Base-by-base conservation (phyloP, 2,329 filamentous ascomycete genomes). In the Plectosphaerella sp. region DNA sequence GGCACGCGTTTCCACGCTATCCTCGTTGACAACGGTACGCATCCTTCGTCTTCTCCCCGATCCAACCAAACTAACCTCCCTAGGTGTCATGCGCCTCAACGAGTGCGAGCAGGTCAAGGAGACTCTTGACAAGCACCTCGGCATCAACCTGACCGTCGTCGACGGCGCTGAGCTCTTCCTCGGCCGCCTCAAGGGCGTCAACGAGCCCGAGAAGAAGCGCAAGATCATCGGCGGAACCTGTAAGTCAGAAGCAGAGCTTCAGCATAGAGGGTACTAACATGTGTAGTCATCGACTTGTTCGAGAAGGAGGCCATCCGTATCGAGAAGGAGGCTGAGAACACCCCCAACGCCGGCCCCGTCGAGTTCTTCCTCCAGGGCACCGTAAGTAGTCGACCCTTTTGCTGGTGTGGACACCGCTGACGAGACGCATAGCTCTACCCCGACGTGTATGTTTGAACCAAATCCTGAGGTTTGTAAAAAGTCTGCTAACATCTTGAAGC, bases 281-380 rank as follows among this genome's bases (percentile, higher is more conserved):
- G 15, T 14, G 50, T 33, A 57, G 54, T 64, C 33, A 77, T 78
- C 57, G 79, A 77, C 60, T 73, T 96, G 25, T 97, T 96, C 70
- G 87, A 96, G 68, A 76, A 85, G 54, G 86, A 91, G 66, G 91
- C 89, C 2, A 62, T 72, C 56, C 56, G 69, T 60, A 92, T 95
- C 47, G 89, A 91, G 57, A 81, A 81, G 51, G 83, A 78, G 25
- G 88, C 88, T 0, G 81, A 84, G 57, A 77, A 86, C 63, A 86
- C 86, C 0, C 69, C 77, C 2, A 77, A 79, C 50, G 84, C 84
- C n/a, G 89, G 88, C 35, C 85, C 87, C 62, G 87, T 97, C 39
- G 83, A 90, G 61, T 97, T 83, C 79, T 88, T 97, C 64, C 77
- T 97, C 10, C 92, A 97, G 71, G 91, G 91, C 16, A 94, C 89